Conservation (phyloP, 2,329 filamentous ascomycete species). For the Microdochium bolleyi region DNA sequence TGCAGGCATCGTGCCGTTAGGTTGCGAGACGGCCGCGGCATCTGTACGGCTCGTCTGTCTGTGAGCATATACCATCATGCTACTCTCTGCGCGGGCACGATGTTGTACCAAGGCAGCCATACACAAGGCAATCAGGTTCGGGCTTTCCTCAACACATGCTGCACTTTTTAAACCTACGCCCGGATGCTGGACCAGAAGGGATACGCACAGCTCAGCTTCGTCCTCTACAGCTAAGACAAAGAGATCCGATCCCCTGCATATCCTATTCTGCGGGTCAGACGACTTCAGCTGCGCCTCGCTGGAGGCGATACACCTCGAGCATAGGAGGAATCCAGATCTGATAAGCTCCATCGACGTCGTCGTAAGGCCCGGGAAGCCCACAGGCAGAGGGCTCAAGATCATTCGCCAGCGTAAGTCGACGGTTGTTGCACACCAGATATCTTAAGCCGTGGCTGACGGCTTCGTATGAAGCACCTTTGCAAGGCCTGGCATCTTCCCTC, state of each 20-base stretch:
- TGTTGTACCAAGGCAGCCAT: too few species aligned
- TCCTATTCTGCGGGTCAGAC: constrained; percentile 94
- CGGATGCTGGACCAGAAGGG: too few species aligned
- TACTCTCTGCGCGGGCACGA: too few species aligned
- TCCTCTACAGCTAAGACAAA: not conserved
- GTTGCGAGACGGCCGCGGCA: too few species aligned
- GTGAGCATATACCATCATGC: too few species aligned
- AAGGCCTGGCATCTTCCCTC: constrained; percentile 54
- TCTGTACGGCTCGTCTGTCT: too few species aligned
- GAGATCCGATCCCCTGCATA: constrained; percentile 56
- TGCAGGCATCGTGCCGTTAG: too few species aligned
- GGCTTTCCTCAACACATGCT: too few species aligned
- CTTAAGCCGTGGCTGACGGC: not conserved
- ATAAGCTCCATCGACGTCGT: constrained; percentile 81
- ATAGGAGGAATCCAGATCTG: constrained; percentile 37
- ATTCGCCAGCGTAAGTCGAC: constrained; percentile 51
- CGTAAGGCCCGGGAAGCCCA: constrained; percentile 69
- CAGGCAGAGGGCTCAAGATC: constrained; percentile 64
- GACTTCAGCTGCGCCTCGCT: constrained; percentile 78
- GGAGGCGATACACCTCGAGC: constrained; percentile 56
- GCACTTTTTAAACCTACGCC: too few species aligned
- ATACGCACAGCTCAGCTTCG: not conserved
- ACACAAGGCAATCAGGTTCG: too few species aligned
- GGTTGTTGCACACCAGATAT: not conserved
- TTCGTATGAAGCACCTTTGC: constrained; percentile 58